Conservation (phyloP, 2,329 filamentous ascomycete genomes). For the Lasiodiplodia theobromae region DNA sequence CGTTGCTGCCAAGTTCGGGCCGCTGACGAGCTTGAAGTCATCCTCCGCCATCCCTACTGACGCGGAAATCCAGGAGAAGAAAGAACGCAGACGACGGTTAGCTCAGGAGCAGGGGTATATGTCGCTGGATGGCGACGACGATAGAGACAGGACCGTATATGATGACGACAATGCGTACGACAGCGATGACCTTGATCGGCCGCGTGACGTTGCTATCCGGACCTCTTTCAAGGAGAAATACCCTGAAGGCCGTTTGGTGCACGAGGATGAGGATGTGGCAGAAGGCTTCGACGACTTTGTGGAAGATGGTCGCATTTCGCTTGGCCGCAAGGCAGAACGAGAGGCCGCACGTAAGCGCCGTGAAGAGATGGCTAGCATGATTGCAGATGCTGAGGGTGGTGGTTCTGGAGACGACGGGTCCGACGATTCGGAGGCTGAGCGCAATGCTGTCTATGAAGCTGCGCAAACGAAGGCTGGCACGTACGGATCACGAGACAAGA, state of each 20-base stretch:
- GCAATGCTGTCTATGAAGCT: conserved; percentile 82
- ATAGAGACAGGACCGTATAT: conserved; percentile 46
- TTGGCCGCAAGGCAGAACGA: conserved; percentile 80
- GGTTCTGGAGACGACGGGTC: conserved; percentile 73
- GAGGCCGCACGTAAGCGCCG: conserved; percentile 71
- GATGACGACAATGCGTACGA: conserved; percentile 46
- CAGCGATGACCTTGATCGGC: conserved; percentile 52
- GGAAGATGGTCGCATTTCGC: conserved; percentile 79
- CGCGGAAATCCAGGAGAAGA: conserved; percentile 88
- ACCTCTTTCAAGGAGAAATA: conserved; percentile 63
- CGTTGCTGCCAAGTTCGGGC: conserved; percentile 65
- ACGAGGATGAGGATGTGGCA: conserved; percentile 88
- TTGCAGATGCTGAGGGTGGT: conserved; percentile 76
- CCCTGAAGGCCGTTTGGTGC: conserved; percentile 73
- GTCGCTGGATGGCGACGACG: conserved; percentile 67
- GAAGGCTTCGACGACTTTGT: conserved; percentile 95
- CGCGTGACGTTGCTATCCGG: conserved; percentile 33
- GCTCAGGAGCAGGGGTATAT: conserved; percentile 71
- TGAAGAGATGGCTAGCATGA: conserved; percentile 82
- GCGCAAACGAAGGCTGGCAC: conserved; percentile 88
- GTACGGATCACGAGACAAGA: conserved; percentile 62
- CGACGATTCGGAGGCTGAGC: conserved; percentile 68
- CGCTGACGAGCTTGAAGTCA: conserved; percentile 47
- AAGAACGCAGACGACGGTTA: conserved; percentile 82
- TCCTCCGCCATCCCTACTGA: conserved; percentile 73